phyloP scores from a whole-genome alignment of 73 alveolate species.

The Paramecium primaurelia region DNA sequence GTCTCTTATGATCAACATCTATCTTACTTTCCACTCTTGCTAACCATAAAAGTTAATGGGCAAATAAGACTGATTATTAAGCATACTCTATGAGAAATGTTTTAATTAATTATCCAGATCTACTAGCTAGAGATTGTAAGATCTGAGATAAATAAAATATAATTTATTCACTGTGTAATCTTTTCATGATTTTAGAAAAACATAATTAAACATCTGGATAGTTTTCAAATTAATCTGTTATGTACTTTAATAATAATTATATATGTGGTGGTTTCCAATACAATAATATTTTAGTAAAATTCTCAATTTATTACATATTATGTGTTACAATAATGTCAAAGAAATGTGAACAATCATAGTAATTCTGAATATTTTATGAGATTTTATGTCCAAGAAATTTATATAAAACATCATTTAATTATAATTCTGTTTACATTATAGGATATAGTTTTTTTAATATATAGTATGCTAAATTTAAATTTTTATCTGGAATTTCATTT shows the following conservation, averaged over 20 bases:
- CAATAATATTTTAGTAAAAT: neutral
- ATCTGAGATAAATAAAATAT: conserved; percentile 50
- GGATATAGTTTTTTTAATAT: neutral
- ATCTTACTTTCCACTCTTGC: conserved; percentile 73
- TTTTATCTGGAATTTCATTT: conserved; percentile 28
- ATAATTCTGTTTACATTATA: neutral
- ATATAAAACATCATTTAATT: neutral
- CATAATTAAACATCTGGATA: conserved; percentile 52
- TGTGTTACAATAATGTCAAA: conserved; percentile 31
- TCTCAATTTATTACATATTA: neutral
- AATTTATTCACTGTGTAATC: conserved; percentile 50
- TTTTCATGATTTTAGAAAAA: conserved; percentile 57
- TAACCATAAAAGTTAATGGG: conserved; percentile 76
- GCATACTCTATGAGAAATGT: conserved; percentile 69
- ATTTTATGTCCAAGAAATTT: conserved; percentile 7
- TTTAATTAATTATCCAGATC: conserved; percentile 58
- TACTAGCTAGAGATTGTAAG: conserved; percentile 19
- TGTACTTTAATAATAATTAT: conserved; percentile 33
- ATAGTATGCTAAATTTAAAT: neutral
- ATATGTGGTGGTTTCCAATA: conserved; percentile 64
- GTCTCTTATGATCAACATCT: conserved; percentile 68
- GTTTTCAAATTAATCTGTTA: conserved; percentile 19
- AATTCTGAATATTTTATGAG: neutral
- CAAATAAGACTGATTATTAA: conserved; percentile 64
- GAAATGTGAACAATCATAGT: conserved; percentile 55